A percentile compares a stretch with the other conserved stretches of the same genome.
These are phyloP conservation scores for Xylariaceae sp. DNA, from an alignment of 2,329 filamentous ascomycete genomes.

Conservation along the genomic window DNA sequence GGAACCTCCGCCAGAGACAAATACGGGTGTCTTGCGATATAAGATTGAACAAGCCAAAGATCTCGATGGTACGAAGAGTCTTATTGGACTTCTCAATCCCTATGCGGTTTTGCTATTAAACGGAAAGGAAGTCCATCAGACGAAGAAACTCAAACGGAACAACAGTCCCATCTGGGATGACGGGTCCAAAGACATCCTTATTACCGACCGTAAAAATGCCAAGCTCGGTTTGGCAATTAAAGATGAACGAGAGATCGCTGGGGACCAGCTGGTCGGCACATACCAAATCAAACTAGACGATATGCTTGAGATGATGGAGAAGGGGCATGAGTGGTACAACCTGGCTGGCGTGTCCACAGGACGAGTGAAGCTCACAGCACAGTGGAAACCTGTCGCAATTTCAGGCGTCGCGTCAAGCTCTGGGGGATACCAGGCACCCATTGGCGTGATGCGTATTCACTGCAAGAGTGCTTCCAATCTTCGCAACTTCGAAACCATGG, in stretches of 20 bases:
- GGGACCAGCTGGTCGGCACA: constrained; percentile 80
- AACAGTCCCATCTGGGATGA: constrained; percentile 97
- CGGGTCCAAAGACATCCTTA: constrained; percentile 86
- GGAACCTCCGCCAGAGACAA: constrained; percentile 79
- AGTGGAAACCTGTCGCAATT: constrained; percentile 93
- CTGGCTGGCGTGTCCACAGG: constrained; percentile 76
- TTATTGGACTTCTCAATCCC: constrained; percentile 86
- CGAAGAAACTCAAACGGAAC: constrained; percentile 90
- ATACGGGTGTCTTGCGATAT: constrained; percentile 90
- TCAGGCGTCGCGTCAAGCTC: constrained; percentile 72
- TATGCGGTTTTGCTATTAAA: constrained; percentile 88
- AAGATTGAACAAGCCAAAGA: constrained; percentile 96
- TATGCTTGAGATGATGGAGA: constrained; percentile 82
- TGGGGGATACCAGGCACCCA: constrained; percentile 85
- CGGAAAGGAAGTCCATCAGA: constrained; percentile 82
- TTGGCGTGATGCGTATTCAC: constrained; percentile 93
- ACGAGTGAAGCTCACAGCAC: constrained; percentile 81
- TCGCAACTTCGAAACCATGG: constrained; percentile 89
- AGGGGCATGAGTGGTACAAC: constrained; percentile 96
- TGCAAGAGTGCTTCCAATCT: constrained; percentile 79
- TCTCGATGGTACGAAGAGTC: constrained; percentile 83
- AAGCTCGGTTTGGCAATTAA: constrained; percentile 91
- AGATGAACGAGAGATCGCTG: constrained; percentile 81
- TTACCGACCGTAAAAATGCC: constrained; percentile 87
- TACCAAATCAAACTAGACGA: constrained; percentile 96